A percentile compares a stretch with the other conserved stretches of the same genome.
phyloP scores from a whole-genome alignment of 1,284 basidiomycete genomes.

The Wolfiporia cocos region DNA sequence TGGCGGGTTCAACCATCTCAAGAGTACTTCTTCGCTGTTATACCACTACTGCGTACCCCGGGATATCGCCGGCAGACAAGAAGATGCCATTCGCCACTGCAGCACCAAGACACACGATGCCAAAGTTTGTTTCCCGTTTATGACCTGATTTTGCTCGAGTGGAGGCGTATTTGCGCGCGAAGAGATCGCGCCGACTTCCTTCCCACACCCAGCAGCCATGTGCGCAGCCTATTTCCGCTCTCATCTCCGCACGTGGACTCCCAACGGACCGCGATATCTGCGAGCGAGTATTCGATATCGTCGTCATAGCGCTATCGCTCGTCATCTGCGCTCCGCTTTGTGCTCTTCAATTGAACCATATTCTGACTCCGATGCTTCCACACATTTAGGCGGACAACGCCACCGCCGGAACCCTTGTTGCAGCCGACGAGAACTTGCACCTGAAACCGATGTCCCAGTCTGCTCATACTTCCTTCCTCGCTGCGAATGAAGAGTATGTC shows the following conservation, averaged over 20 bases:
- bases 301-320: constrained; percentile 3
- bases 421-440: no score
- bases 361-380: neutral
- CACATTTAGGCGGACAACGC: no score
- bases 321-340: constrained; percentile 4
- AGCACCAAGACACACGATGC: constrained; percentile 10
- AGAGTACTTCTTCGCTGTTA: constrained; percentile 20
- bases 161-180: no score
- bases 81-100: constrained; percentile 14
- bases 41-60: constrained; percentile 20
- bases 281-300: neutral
- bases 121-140: neutral
- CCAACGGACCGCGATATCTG: no score
- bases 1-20: constrained; percentile 28
- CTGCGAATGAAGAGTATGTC: constrained; percentile 35
- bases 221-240: no score
- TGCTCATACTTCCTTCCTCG: constrained; percentile 26
- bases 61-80: constrained; percentile 11
- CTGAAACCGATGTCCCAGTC: no score
- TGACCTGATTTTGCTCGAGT: no score
- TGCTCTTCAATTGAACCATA: neutral
- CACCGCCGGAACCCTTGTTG: no score
- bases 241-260: no score
- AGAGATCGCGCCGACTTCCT: no score
- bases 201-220: no score